Conservation (phyloP, 2,329 filamentous ascomycete genomes). For the Sporothrix globosa region DNA sequence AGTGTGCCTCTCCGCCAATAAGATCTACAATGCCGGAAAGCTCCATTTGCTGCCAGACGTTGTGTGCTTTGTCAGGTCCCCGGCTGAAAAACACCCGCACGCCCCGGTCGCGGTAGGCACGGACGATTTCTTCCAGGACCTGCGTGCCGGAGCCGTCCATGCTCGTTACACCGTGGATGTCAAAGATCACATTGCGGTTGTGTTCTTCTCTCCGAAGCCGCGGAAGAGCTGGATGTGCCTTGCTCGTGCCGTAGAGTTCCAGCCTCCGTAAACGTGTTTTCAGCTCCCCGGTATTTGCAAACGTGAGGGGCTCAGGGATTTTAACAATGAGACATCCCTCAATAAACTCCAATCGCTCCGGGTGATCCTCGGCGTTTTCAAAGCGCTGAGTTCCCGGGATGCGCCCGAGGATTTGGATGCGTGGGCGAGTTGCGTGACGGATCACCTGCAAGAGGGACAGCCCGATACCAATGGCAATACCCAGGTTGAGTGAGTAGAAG, state of each 20-base stretch:
- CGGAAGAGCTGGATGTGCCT: conserved; percentile 85
- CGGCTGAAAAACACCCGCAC: conserved; percentile 76
- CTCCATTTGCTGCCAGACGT: conserved; percentile 73
- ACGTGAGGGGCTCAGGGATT: conserved; percentile 94
- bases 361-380: conserved; percentile 78
- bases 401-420: conserved; percentile 93
- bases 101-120: conserved; percentile 73
- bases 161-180: conserved; percentile 94
- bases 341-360: conserved; percentile 78
- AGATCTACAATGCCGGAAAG: conserved; percentile 82
- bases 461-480: conserved; percentile 91
- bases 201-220: conserved; percentile 74
- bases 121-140: conserved; percentile 87
- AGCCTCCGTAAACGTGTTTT: conserved; percentile 81
- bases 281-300: conserved; percentile 92
- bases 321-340: conserved; percentile 95
- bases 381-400: conserved; percentile 82
- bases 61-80: conserved; percentile 52
- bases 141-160: conserved; percentile 93
- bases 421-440: conserved; percentile 84
- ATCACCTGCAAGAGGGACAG: conserved; percentile 88
- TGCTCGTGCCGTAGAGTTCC: conserved; percentile 85
- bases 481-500: conserved; percentile 90
- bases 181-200: conserved; percentile 92
- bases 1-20: conserved; percentile 75